Conservation (phyloP, 352 stramenopile species). For the Phytophthora idaei region DNA sequence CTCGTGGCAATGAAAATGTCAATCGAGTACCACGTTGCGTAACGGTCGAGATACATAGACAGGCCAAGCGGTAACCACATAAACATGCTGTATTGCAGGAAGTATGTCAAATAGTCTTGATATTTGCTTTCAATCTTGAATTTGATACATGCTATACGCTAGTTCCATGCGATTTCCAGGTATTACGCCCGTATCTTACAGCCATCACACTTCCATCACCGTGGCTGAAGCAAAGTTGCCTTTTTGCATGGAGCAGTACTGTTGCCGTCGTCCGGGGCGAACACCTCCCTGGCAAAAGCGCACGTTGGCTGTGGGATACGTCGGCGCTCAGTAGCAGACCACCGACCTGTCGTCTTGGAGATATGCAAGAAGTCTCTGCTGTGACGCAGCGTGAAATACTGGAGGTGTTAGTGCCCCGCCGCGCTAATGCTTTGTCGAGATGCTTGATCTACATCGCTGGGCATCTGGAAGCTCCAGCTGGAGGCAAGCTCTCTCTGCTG, state of each 20-base stretch:
- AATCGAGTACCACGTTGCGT: conserved; percentile 26
- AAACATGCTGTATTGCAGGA: conserved; percentile 3
- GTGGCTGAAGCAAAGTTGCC: conserved; percentile 11
- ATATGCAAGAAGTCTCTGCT: conserved; percentile 10
- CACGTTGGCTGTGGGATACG: conserved; percentile 18
- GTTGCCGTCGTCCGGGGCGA: background rate
- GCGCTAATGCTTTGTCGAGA: conserved; percentile 6
- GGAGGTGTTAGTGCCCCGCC: conserved; percentile 6
- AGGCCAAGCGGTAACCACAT: conserved; percentile 20
- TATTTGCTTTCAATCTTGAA: background rate
- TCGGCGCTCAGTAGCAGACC: background rate
- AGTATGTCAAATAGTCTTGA: background rate
- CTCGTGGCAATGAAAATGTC: conserved; percentile 30
- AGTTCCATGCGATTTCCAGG: background rate
- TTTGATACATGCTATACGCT: background rate
- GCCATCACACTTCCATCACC: conserved; percentile 28
- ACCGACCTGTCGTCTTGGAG: conserved; percentile 1
- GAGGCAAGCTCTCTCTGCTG: conserved; percentile 15
- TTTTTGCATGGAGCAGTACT: conserved; percentile 26
- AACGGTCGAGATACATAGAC: conserved; percentile 14
- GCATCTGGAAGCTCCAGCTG: conserved; percentile 24
- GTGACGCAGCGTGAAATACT: conserved; percentile 5
- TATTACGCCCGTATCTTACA: conserved; percentile 30
- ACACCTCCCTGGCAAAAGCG: conserved; percentile 3
- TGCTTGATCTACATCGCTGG: conserved; percentile 13